Base-by-base conservation (phyloP, 495 filamentous ascomycete genomes). In the Elaphomyces granulatus region DNA sequence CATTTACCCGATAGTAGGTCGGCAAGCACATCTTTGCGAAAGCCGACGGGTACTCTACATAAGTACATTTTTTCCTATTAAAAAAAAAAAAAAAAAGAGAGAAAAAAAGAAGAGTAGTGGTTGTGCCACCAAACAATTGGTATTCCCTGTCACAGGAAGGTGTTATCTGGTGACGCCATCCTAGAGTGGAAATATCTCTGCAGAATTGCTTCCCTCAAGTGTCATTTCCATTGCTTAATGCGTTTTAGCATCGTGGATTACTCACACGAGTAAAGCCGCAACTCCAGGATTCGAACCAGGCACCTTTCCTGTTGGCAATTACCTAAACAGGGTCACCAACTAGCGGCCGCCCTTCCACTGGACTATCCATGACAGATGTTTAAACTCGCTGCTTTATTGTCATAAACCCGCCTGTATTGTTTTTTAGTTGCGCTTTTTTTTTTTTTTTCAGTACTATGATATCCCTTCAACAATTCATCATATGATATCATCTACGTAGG, bases 131-230 rank as follows among this genome's bases (percentile, higher is more conserved):
- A 56, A 61, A 54, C 46, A 58, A 54, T 52, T 54, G 53, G 45
- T 37, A 6, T 53, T 55, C 55, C 66, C 53, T 59, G 58, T 61
- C 64, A 63, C 60, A 42, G 46, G 55, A 53, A 58, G 65, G 62
- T 73, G 69, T 73, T 56, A 61, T 74, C 70, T 67, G 63, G 60
- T 61, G 52, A 59, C 72, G 72, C 71, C 72, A 71, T 56, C 60
- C 64, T 55, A 63, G 64, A 70, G 71, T 72, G 72, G 59, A 70
- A 56, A 58, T 67, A 62, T 60, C 66, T 73, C 68, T 76, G 72
- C 72, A 71, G 68, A 72, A 74, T 75, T 74, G 57, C 71, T 74
- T 72, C 69, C 68, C 72, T 76, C 69, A 68, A 72, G 66, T 49
- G 59, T 75, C 66, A 68, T 61, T 55, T 65, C 61, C 72, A 75